Evolutionary conservation across 1,139 yeast species (phyloP).

Genomic region (Nakaseomyces nivariensis): DNA sequence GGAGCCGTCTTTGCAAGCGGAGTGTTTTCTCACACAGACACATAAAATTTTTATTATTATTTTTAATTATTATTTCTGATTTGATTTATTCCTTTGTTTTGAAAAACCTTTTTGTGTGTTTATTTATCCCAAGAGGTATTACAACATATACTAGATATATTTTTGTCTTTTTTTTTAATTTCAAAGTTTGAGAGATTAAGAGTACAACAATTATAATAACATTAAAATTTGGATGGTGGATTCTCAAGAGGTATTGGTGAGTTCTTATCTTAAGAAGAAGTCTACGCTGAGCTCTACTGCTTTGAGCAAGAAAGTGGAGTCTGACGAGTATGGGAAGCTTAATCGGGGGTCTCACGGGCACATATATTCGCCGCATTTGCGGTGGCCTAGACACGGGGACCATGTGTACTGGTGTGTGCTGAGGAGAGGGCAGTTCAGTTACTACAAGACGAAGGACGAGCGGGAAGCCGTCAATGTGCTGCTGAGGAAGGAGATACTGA

Average conservation of each 20-base stretch:
- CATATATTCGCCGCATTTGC: slow-evolving; percentile 5
- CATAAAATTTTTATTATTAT: too few relatives aligned
- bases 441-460: slow-evolving; percentile 49
- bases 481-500: slow-evolving; percentile 31
- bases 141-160: too few relatives aligned
- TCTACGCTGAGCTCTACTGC: slow-evolving; percentile 1
- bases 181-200: too few relatives aligned
- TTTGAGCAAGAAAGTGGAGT: slow-evolving; percentile 1
- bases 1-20: too few relatives aligned
- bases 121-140: too few relatives aligned
- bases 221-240: neutral
- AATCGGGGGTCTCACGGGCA: slow-evolving; percentile 3
- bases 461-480: slow-evolving; percentile 46
- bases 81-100: too few relatives aligned
- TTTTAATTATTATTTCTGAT: too few relatives aligned
- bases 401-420: slow-evolving; percentile 43
- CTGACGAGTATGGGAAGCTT: neutral
- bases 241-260: slow-evolving; percentile 1
- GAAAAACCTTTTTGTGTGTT: too few relatives aligned
- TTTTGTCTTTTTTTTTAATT: too few relatives aligned
- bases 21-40: too few relatives aligned
- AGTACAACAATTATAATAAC: too few relatives aligned
- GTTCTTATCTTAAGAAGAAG: slow-evolving; percentile 1
- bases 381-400: slow-evolving; percentile 7
- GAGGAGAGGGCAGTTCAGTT: slow-evolving; percentile 45